phyloP scores from a whole-genome alignment of 371 early-diverging fungal genomes.

The Capillidium heterosporum region DNA sequence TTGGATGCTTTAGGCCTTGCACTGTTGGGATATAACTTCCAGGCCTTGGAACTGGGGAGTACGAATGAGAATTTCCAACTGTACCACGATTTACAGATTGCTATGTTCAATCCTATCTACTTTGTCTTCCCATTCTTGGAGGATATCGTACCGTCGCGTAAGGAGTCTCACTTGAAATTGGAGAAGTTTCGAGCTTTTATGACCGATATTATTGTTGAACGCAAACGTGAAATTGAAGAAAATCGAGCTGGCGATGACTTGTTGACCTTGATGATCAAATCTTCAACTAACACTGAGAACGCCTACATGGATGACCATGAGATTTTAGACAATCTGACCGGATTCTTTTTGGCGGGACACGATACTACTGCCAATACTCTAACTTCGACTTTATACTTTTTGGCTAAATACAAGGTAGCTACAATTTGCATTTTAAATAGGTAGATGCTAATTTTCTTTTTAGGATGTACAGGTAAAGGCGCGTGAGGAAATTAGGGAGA shows the following conservation, averaged over 20 bases:
- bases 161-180: neutral
- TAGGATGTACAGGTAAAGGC: conserved; percentile 2
- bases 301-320: conserved; percentile 8
- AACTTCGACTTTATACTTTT: conserved; percentile 16
- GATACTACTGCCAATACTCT: conserved; percentile 22
- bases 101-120: neutral
- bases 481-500: neutral
- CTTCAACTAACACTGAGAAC: neutral
- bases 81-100: neutral
- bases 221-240: neutral
- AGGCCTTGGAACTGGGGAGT: neutral
- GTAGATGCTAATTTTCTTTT: neutral
- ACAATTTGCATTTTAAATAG: neutral
- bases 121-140: neutral
- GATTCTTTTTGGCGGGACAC: conserved; percentile 25
- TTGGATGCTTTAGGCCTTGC: conserved; percentile 4
- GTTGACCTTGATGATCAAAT: neutral
- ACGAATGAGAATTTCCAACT: neutral
- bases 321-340: conserved; percentile 10
- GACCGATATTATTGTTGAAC: neutral
- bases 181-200: neutral
- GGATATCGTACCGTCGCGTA: neutral
- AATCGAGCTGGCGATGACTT: neutral
- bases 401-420: conserved; percentile 11
- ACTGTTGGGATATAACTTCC: conserved; percentile 3